These are phyloP conservation scores for Ustilago tritici DNA, from an alignment of 1,284 basidiomycete genomes.

Conservation along the genomic window DNA sequence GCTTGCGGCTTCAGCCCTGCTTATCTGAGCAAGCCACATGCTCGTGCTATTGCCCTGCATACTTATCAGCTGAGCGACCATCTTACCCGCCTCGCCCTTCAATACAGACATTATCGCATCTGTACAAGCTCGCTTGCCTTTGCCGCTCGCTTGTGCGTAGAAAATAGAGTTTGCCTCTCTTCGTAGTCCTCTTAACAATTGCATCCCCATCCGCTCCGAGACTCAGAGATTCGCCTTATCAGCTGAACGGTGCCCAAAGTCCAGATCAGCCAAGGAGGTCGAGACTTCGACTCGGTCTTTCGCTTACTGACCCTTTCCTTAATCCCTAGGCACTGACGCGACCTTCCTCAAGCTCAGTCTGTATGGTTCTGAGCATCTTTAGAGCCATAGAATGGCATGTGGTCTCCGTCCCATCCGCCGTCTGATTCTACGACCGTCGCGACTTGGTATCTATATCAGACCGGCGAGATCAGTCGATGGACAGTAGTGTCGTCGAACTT, in stretches of 20 bases:
- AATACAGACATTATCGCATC: conserved; percentile 1
- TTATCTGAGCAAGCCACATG: neutral
- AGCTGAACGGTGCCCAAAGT: conserved; percentile 1
- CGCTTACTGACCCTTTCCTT: neutral
- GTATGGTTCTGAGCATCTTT: neutral
- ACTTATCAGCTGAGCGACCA: neutral
- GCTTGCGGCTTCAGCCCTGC: conserved; percentile 15
- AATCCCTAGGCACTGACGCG: neutral
- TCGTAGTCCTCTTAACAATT: neutral
- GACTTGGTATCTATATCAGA: neutral
- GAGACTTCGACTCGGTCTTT: neutral
- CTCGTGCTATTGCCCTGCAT: conserved; percentile 1
- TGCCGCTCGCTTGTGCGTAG: conserved; percentile 2
- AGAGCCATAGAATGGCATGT: conserved; percentile 1
- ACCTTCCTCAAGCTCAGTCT: neutral
- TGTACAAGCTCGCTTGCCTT: neutral
- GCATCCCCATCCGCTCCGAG: neutral
- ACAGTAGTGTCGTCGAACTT: neutral
- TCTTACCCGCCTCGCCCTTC: neutral
- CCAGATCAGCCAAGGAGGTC: conserved; percentile 4
- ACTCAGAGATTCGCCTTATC: neutral
- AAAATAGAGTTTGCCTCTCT: neutral
- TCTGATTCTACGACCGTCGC: neutral
- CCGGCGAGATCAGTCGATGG: neutral
- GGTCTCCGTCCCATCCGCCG: neutral